Base-by-base conservation (phyloP, 2,329 filamentous ascomycete species). In the Ophiostoma fasciatum region DNA sequence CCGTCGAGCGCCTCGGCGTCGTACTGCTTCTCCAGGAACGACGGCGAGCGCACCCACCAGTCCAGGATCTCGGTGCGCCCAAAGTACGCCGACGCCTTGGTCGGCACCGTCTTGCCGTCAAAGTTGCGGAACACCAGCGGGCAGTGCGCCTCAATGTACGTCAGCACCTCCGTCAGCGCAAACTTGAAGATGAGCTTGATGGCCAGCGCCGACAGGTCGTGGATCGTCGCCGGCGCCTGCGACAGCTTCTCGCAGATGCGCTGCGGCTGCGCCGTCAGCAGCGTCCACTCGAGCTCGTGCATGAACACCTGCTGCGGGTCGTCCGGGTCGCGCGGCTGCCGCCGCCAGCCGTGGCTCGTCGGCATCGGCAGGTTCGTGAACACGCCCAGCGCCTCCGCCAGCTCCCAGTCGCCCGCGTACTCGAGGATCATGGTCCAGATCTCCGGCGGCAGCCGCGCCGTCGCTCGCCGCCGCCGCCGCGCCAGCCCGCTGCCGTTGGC, bases 181-280 rank as follows among this genome's bases (percentile, higher is more conserved):
- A 94, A 94, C 45, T 90, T 85, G 61, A 94, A 84, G 47, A 94
- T 85, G 28, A 94, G 71, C 49, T 87, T 85, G 42, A 90, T 81
- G 26, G 82, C 82, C 2, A 92, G 64, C 3, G 78, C 78, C 0
- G 85, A 90, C 11, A 94, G 66, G 44, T 78, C 66, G 44, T 63
- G 62, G 45, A 83, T 79, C 19, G 73, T 73, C 23, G 79, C 74
- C 0, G 80, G 77, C 14, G 82, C 79, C 26, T 72, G 58, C 7
- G 78, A 71, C 28, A 94, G 68, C 48, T 82, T 77, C 35, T 74
- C 71, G 51, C 82, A 83, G 42, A 93, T 78, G 23, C 78, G 73
- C 1, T 68, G 57, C 6, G 82, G 70, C 25, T 75, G 72, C 36
- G 77, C 74, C 1, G 79, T 78, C 19, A 96, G 68, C 18, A 93